These are phyloP conservation scores for Fusarium duplospermum DNA, from an alignment of 2,329 filamentous ascomycete genomes.

Conservation along the genomic window DNA sequence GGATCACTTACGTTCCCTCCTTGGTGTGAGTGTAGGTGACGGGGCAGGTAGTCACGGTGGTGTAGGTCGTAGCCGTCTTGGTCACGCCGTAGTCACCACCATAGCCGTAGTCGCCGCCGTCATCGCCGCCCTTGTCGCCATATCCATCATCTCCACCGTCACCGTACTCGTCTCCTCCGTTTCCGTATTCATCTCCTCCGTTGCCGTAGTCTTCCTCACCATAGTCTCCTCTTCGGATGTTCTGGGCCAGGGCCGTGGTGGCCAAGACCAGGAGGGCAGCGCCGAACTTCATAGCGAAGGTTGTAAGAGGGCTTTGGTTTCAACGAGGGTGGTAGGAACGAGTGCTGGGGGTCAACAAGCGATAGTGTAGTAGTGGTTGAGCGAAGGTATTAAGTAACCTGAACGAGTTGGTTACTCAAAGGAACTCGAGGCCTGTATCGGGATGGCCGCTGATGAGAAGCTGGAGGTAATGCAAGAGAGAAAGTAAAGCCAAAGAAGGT, in stretches of 20 bases:
- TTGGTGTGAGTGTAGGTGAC: constrained; percentile 56
- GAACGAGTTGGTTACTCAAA: constrained; percentile 46
- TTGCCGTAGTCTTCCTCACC: background rate
- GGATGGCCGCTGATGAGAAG: constrained; percentile 25
- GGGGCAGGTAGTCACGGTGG: constrained; percentile 59
- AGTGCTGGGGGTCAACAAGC: constrained; percentile 37
- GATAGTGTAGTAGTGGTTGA: constrained; percentile 27
- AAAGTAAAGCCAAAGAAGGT: constrained; percentile 20
- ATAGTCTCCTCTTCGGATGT: constrained; percentile 33
- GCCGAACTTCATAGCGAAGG: constrained; percentile 42
- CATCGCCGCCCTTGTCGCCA: constrained; percentile 13
- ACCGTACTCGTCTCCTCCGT: background rate
- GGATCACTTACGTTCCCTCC: constrained; percentile 53
- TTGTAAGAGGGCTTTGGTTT: constrained; percentile 15
- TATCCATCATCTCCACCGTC: constrained; percentile 20
- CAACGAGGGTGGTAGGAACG: constrained; percentile 32
- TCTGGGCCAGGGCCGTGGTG: constrained; percentile 39
- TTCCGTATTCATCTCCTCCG: constrained; percentile 20
- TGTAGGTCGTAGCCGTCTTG: constrained; percentile 50
- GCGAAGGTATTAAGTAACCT: constrained; percentile 47
- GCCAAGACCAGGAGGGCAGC: constrained; percentile 41
- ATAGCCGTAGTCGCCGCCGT: background rate
- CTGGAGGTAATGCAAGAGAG: constrained; percentile 28
- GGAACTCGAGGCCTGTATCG: constrained; percentile 18
- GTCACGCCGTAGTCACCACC: constrained; percentile 19